Conservation (phyloP, 352 stramenopile genomes). For the Pythium folliculosum region DNA sequence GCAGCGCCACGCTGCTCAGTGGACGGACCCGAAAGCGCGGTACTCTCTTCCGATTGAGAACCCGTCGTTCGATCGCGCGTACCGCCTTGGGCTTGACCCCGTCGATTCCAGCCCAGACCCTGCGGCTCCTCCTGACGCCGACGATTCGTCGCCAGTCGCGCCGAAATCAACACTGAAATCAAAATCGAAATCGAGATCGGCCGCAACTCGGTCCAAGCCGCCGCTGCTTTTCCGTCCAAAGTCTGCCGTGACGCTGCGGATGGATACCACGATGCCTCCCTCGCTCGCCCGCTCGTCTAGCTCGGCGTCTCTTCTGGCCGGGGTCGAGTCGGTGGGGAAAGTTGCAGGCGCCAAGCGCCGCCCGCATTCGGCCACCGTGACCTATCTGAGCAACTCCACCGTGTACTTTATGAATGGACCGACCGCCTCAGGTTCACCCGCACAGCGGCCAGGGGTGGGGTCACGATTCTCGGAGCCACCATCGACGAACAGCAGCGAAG, state of each 20-base stretch:
- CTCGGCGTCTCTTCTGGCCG: constrained; percentile 2
- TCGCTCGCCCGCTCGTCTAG: constrained; percentile 11
- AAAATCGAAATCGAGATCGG: constrained; percentile 2
- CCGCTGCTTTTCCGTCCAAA: constrained; percentile 26
- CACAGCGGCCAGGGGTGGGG: no score
- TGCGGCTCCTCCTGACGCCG: background rate
- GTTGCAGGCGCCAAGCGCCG: constrained; percentile 51
- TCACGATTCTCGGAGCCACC: background rate
- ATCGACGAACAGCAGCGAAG: background rate
- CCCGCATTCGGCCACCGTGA: constrained; percentile 56
- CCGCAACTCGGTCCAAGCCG: background rate
- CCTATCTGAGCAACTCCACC: constrained; percentile 53
- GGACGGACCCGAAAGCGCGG: constrained; percentile 43
- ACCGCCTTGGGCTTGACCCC: constrained; percentile 53
- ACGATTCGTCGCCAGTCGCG: background rate
- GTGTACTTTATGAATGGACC: constrained; percentile 46
- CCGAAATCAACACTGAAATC: background rate
- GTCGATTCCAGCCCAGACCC: constrained; percentile 29
- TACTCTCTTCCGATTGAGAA: constrained; percentile 62
- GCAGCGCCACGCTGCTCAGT: constrained; percentile 33
- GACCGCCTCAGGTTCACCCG: background rate
- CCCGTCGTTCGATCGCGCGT: constrained; percentile 36
- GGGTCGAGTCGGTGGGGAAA: constrained; percentile 4
- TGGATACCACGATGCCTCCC: constrained; percentile 25
- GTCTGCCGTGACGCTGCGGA: constrained; percentile 24